Base-by-base conservation (phyloP, 768 basidiomycete genomes). In the Phaffia australis region DNA sequence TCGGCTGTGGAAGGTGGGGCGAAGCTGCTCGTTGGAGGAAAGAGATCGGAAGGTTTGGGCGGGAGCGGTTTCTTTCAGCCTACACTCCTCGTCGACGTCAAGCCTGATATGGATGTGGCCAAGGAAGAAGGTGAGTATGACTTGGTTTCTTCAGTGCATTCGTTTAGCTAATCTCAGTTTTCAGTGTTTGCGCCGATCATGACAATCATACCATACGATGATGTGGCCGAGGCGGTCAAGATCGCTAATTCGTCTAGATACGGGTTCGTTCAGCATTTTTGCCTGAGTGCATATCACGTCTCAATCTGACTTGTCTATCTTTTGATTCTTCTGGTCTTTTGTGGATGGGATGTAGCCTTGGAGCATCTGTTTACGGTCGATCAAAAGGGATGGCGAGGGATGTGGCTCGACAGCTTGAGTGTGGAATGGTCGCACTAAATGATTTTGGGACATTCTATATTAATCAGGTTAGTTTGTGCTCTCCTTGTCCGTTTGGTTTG, bases 371-470 rank as follows among this genome's bases (percentile, higher is more conserved):
- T 23, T 99, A 93, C 74, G 95, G 95, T 11, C 86, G 86, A 14
- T 84, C 88, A 73, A 86, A 87, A 74, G 81, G 82, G 50, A 79
- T 87, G 52, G 91, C 89, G 73, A 71, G 89, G 62, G 79, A 85
- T 57, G 86, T 98, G 25, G 92, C 92, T 32, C 84, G 84, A 71
- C 78, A 80, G 57, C 79, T 99, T 60, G 84, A 94, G 61, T 93
- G 90, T 72, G 94, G 94, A 56, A 98, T 99, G 95, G 94, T 98
- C 3, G 86, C 92, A 23, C 81, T 95, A 69, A 98, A 98, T 72
- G 95, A 98, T 78, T 95, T 90, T 74, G 91, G 83, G 16, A 86
- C 73, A 11, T 75, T 71, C 70, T 73, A 75, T 81, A 67, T 76
- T 63, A 85, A 83, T 74, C 94, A 99, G 81, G 88, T 42, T 42